Evolutionary conservation across 306 rosid species (phyloP).

Genomic region (Albizia julibrissin): DNA sequence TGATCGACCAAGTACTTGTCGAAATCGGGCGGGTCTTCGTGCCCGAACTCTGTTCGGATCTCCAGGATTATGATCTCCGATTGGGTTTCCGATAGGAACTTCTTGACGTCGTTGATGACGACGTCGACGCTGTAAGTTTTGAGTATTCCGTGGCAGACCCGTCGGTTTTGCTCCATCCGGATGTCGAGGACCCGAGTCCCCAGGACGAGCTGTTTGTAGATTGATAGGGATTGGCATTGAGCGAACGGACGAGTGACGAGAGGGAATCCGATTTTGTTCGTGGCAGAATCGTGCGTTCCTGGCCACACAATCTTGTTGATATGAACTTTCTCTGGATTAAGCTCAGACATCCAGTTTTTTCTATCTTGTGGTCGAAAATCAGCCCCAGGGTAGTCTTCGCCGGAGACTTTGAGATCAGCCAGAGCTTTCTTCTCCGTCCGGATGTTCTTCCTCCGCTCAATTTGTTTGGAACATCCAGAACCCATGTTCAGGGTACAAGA

Average conservation of each 20-base stretch:
- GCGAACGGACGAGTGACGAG: conserved; percentile 83
- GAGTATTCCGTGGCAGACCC: conserved; percentile 84
- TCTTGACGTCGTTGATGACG: conserved; percentile 67
- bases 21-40: conserved; percentile 78
- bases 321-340: conserved; percentile 56
- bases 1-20: conserved; percentile 62
- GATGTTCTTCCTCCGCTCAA: conserved; percentile 50
- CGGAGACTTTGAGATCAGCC: conserved; percentile 44
- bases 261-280: conserved; percentile 78
- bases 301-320: conserved; percentile 81
- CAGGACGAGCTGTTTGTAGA: conserved; percentile 63
- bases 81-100: conserved; percentile 64
- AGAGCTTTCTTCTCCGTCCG: conserved; percentile 52
- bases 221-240: conserved; percentile 78
- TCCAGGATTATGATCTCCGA: conserved; percentile 82
- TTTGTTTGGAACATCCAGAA: conserved; percentile 58
- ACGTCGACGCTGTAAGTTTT: conserved; percentile 64
- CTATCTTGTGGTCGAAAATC: conserved; percentile 63
- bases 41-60: conserved; percentile 84
- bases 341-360: conserved; percentile 75
- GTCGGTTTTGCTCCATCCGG: conserved; percentile 65
- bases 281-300: conserved; percentile 95
- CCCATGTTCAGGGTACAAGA: conserved; percentile 58
- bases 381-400: conserved; percentile 60
- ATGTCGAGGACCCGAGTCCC: conserved; percentile 78